Evolutionary conservation across 805 yeast species (phyloP), one percentile per base, ranked within the genome.

Genomic region (Blastobotrys attinorum): DNA sequence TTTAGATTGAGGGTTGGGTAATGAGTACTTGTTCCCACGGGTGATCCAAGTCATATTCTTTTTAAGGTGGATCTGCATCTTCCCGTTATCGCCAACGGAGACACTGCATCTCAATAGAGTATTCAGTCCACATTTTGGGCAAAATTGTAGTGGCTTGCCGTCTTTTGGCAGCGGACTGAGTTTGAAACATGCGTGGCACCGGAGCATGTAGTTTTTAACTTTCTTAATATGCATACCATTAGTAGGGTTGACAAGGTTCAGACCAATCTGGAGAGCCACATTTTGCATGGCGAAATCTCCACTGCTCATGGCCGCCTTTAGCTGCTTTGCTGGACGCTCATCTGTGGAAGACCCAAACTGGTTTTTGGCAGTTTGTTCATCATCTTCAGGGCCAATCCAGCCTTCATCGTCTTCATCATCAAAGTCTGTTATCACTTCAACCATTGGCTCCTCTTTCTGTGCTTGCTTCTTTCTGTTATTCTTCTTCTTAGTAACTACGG

Each of bases 221-320:
- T 85, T 77, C 52, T 77, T 82, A 64, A 92, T 89, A 55, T 81
- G 87, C 50, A 80, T 69, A 17, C 98, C 98, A 1, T 89, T 77
- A 67, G 77, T 73, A 20, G 84, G 71, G 63, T 89, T 89, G 79
- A 92, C 82, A 53, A 90, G 70, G 52, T 85, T 83, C 46, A 92
- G 63, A 3, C 96, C 96, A 54, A 92, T 73, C 63, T 90, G 97
- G 66, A 92, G 71, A 1, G 96, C 76, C 13, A 89, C 96, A 63
- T 92, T 92, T 64, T 92, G 99, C 57, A 90, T 86, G 2, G 99
- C 97, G 67, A 90, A 92, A 76, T 92, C 99, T 22, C 95, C 95
- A 0, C 97, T 83, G 0, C 96, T 81, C 40, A 92, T 65, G 2
- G 97, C 98, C 16, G 82, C 92, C 50, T 79, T 75, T 46, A 81